Evolutionary conservation across 768 basidiomycete species (phyloP).

Genomic region (Fibroporia radiculosa): DNA sequence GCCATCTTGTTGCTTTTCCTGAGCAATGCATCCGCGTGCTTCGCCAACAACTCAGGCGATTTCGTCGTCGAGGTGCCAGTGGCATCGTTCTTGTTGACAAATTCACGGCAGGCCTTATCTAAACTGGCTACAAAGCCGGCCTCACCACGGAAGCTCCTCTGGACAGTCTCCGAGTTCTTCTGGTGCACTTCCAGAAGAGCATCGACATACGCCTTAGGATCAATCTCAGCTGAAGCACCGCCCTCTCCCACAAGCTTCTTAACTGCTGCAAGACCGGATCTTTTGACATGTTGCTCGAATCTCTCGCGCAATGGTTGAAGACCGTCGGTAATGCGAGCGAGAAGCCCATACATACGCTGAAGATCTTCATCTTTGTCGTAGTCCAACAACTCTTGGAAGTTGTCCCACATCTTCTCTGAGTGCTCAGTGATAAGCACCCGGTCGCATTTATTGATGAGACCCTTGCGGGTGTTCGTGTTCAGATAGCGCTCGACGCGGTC

Average conservation of each 20-base stretch:
- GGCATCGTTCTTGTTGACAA: constrained; percentile 88
- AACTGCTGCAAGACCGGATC: constrained; percentile 76
- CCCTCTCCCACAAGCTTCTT: constrained; percentile 52
- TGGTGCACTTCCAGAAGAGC: constrained; percentile 85
- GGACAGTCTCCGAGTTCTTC: constrained; percentile 86
- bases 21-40: constrained; percentile 82
- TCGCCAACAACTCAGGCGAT: constrained; percentile 88
- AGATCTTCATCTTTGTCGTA: constrained; percentile 93
- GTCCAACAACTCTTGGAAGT: constrained; percentile 84
- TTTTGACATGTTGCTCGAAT: constrained; percentile 95
- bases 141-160: constrained; percentile 85
- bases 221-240: constrained; percentile 53
- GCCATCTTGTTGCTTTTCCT: constrained; percentile 94
- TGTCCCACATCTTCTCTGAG: constrained; percentile 81
- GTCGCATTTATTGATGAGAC: constrained; percentile 78
- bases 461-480: constrained; percentile 80
- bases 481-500: constrained; percentile 93
- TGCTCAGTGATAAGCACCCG: constrained; percentile 87
- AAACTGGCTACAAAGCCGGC: constrained; percentile 89
- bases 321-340: constrained; percentile 85
- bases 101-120: constrained; percentile 92
- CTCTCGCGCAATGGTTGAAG: constrained; percentile 85
- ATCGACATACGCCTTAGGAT: constrained; percentile 93
- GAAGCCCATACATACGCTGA: constrained; percentile 89
- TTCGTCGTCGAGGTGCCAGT: constrained; percentile 79